Conservation (phyloP, 805 yeast genomes). For the Tetrapisispora iriomotensis region DNA sequence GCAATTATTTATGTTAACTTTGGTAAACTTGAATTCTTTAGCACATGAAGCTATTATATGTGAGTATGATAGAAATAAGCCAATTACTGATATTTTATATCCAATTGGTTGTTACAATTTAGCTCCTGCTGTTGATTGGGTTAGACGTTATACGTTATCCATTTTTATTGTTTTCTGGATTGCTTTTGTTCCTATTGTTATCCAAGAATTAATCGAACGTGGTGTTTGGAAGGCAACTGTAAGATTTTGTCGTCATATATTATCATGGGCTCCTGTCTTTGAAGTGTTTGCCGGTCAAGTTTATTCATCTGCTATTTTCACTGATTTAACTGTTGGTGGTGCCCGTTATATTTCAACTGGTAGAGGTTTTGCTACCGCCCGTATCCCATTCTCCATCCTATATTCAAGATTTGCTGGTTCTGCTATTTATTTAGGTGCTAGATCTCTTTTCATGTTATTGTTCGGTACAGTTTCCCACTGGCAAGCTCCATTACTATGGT, state of each 20-base stretch:
- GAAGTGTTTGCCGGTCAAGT: constrained; percentile 78
- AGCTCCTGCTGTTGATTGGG: constrained; percentile 68
- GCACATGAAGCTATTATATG: constrained; percentile 65
- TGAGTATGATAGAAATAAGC: constrained; percentile 52
- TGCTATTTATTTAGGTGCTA: constrained; percentile 76
- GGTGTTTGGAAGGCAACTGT: constrained; percentile 68
- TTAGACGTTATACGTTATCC: constrained; percentile 69
- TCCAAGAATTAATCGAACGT: constrained; percentile 74
- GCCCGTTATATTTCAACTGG: constrained; percentile 83
- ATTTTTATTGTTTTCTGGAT: constrained; percentile 76
- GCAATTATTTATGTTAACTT: constrained; percentile 60
- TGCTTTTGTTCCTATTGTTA: constrained; percentile 67
- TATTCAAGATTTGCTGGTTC: constrained; percentile 74
- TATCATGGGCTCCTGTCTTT: constrained; percentile 68
- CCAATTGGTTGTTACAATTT: constrained; percentile 71
- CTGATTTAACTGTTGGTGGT: constrained; percentile 73
- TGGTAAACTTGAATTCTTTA: constrained; percentile 61
- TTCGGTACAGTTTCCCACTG: constrained; percentile 71
- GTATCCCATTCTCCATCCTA: constrained; percentile 65
- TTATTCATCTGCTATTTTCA: constrained; percentile 59
- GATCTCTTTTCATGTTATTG: constrained; percentile 60
- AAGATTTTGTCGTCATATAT: constrained; percentile 58
- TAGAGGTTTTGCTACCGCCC: constrained; percentile 75
- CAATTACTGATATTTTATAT: constrained; percentile 53
- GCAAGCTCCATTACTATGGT: constrained; percentile 93